Conservation (phyloP, 164 flowering plant species). For the Warburgia ugandensis region DNA sequence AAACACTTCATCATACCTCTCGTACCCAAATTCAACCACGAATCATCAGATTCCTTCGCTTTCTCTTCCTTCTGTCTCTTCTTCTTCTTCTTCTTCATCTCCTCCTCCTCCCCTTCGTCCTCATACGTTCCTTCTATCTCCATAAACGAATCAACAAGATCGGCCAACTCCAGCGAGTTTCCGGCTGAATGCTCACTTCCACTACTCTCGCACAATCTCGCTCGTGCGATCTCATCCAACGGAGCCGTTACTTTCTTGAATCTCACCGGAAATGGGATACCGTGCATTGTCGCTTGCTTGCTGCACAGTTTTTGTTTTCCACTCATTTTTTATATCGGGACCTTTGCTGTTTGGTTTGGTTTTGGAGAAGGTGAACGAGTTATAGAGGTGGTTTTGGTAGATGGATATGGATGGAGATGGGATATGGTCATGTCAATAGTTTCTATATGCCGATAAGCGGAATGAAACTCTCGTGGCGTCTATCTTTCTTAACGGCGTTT, state of each 20-base stretch:
- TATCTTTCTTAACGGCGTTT: too few relatives aligned
- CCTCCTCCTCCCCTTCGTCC: not conserved
- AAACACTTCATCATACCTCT: slow-evolving; percentile 26
- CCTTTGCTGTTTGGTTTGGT: too few relatives aligned
- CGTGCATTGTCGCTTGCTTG: too few relatives aligned
- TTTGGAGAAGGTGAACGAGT: too few relatives aligned
- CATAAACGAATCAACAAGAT: slow-evolving; percentile 1
- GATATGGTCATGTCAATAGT: too few relatives aligned
- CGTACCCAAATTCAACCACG: slow-evolving; percentile 18
- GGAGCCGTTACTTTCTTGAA: slow-evolving; percentile 25
- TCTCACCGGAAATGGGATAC: slow-evolving; percentile 25
- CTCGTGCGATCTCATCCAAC: slow-evolving; percentile 5
- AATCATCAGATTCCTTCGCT: slow-evolving; percentile 9
- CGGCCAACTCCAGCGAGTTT: slow-evolving; percentile 13
- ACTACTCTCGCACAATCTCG: slow-evolving; percentile 2
- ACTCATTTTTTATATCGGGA: too few relatives aligned
- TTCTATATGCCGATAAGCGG: too few relatives aligned
- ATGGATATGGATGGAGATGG: too few relatives aligned
- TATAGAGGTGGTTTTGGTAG: too few relatives aligned
- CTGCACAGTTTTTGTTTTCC: too few relatives aligned
- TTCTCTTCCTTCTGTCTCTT: not conserved
- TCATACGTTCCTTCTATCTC: slow-evolving; percentile 1
- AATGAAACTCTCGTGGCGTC: too few relatives aligned
- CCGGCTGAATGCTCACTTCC: slow-evolving; percentile 24
- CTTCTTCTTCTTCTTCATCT: slow-evolving; percentile 4